Percentiles rank a stretch among this genome's conserved stretches.
phyloP scores from a whole-genome alignment of 768 basidiomycete genomes.

The Russula abietina region DNA sequence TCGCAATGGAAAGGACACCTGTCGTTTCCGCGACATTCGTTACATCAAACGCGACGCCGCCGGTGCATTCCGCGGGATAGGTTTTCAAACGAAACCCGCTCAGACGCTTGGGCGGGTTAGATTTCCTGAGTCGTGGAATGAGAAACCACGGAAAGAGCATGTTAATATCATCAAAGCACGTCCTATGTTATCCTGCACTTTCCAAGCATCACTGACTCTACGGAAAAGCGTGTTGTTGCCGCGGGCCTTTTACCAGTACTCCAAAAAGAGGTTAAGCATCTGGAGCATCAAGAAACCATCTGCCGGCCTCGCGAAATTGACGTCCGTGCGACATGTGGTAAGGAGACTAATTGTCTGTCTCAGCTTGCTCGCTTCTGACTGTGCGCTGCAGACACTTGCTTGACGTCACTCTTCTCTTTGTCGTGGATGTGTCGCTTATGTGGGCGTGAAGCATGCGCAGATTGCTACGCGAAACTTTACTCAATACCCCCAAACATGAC shows the following conservation, averaged over 20 bases:
- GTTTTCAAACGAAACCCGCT: conserved; percentile 37
- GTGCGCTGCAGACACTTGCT: conserved; percentile 67
- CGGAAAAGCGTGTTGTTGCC: conserved; percentile 55
- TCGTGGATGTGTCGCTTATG: conserved; percentile 87
- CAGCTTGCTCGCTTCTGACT: conserved; percentile 21
- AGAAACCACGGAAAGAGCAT: conserved; percentile 41
- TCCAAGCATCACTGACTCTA: conserved; percentile 17
- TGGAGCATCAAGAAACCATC: conserved; percentile 49
- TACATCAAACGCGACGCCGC: conserved; percentile 61
- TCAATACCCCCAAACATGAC: conserved; percentile 43
- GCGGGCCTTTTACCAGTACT: conserved; percentile 61
- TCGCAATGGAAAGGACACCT: conserved; percentile 81
- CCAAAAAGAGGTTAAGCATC: conserved; percentile 56
- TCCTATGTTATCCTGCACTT: background rate
- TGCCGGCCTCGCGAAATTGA: conserved; percentile 71
- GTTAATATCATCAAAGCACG: conserved; percentile 50
- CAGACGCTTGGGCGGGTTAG: conserved; percentile 7
- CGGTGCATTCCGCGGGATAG: conserved; percentile 53
- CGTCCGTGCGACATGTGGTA: conserved; percentile 83
- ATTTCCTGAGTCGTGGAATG: conserved; percentile 16
- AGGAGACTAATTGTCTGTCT: conserved; percentile 27
- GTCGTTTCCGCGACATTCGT: conserved; percentile 75
- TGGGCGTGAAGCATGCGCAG: conserved; percentile 82
- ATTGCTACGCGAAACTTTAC: conserved; percentile 67
- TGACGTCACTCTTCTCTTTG: conserved; percentile 84